Conservation (phyloP, 345 rosid species). For the Psidium friedrichsthalianum region DNA sequence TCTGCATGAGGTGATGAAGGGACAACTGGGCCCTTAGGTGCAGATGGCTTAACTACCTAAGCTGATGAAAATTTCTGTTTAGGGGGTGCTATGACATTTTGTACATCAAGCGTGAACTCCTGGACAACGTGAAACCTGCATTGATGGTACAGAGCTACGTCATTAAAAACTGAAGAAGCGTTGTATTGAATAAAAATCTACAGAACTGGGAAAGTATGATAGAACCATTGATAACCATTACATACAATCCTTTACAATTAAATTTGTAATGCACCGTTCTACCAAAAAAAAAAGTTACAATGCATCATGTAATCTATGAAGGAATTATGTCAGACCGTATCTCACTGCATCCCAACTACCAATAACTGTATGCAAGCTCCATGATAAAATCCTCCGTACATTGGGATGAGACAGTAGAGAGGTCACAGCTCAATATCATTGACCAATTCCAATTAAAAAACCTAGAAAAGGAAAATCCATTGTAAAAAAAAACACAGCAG, state of each 20-base stretch:
- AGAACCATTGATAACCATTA: not conserved
- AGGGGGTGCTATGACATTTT: conserved; percentile 82
- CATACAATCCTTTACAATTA: not conserved
- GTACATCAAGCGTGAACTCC: conserved; percentile 90
- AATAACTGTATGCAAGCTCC: not conserved
- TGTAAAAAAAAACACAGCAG: no score
- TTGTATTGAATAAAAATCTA: not conserved
- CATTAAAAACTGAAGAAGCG: not conserved
- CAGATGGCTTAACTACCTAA: conserved; percentile 7
- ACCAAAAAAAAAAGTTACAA: not conserved
- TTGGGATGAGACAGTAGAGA: no score
- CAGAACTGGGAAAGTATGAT: no score
- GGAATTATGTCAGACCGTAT: not conserved
- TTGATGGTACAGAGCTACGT: not conserved
- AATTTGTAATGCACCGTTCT: not conserved
- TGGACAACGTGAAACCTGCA: conserved; percentile 76
- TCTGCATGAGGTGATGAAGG: no score
- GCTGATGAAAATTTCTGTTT: conserved; percentile 40
- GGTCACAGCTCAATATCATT: no score
- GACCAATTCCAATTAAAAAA: no score
- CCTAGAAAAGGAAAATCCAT: no score
- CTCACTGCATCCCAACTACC: not conserved
- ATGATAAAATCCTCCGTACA: not conserved
- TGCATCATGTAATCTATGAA: not conserved
- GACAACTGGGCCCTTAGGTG: no score